These are phyloP conservation scores for Diaporthe ilicicola DNA, from an alignment of 2,329 filamentous ascomycete species.

Conservation along the genomic window DNA sequence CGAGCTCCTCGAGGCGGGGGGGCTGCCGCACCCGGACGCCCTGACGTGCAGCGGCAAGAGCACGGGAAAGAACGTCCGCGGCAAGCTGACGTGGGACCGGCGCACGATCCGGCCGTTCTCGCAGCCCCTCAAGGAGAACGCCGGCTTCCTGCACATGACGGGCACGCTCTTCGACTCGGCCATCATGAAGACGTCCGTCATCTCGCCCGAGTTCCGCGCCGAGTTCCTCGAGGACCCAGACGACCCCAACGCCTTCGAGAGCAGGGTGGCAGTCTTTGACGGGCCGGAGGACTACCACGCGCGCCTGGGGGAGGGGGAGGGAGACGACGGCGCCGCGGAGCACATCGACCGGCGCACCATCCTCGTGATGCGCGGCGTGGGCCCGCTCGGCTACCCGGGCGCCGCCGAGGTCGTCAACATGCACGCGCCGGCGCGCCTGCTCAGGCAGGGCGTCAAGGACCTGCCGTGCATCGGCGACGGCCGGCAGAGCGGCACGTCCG, in stretches of 20 bases:
- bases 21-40: conserved; percentile 37
- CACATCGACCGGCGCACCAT: conserved; percentile 53
- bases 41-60: conserved; percentile 57
- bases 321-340: conserved; percentile 41
- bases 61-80: conserved; percentile 51
- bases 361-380: conserved; percentile 58
- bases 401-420: conserved; percentile 63
- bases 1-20: conserved; percentile 56
- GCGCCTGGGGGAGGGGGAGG: conserved; percentile 52
- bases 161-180: conserved; percentile 59
- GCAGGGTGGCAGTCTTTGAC: conserved; percentile 57
- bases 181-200: conserved; percentile 62
- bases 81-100: conserved; percentile 58
- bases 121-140: conserved; percentile 56
- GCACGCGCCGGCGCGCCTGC: conserved; percentile 54
- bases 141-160: conserved; percentile 59
- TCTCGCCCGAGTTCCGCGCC: conserved; percentile 53
- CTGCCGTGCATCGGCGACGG: conserved; percentile 63
- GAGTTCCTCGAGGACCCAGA: conserved; percentile 54
- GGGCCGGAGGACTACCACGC: conserved; percentile 58
- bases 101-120: conserved; percentile 54
- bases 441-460: conserved; percentile 54
- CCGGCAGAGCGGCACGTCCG: conserved; percentile 63
- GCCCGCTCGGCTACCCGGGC: conserved; percentile 58
- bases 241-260: conserved; percentile 58